Percentiles rank a stretch among this genome's conserved stretches.
These are phyloP conservation scores for Syzygium syzygioides DNA, from an alignment of 441 rosid genomes.

Conservation along the genomic window DNA sequence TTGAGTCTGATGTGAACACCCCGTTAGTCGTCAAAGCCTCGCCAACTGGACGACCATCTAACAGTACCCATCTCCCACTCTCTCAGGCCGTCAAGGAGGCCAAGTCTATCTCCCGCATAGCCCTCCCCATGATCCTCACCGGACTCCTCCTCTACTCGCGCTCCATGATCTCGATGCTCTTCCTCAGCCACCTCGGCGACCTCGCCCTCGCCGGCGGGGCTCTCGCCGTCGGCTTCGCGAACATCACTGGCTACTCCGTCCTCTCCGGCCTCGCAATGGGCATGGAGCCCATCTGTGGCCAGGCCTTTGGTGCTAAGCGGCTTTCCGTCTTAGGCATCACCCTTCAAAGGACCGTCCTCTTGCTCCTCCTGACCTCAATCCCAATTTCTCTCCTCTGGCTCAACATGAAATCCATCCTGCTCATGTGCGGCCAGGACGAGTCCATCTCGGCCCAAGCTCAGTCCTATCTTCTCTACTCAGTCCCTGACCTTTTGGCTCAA, in stretches of 20 bases:
- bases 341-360: conserved; percentile 11
- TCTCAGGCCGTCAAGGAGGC: conserved; percentile 2
- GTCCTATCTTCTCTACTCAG: conserved; percentile 5
- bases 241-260: conserved; percentile 13
- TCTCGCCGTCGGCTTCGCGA: conserved; percentile 10
- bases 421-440: conserved; percentile 14
- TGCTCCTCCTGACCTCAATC: conserved; percentile 7
- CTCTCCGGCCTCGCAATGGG: conserved; percentile 15
- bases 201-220: conserved; percentile 13
- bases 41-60: not conserved
- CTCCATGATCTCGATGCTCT: conserved; percentile 20
- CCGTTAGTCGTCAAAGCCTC: not conserved
- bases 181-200: conserved; percentile 12
- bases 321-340: conserved; percentile 1
- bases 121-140: conserved; percentile 14
- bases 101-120: conserved; percentile 1
- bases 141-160: conserved; percentile 15
- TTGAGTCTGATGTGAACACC: not conserved
- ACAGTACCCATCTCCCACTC: not conserved
- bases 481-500: conserved; percentile 13
- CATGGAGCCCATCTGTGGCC: conserved; percentile 17
- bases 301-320: conserved; percentile 14
- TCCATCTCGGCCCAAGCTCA: conserved; percentile 10
- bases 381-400: conserved; percentile 15
- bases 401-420: conserved; percentile 8